Evolutionary conservation across 2,329 filamentous ascomycete species (phyloP).

Genomic region (Fusarium cyanostomum): DNA sequence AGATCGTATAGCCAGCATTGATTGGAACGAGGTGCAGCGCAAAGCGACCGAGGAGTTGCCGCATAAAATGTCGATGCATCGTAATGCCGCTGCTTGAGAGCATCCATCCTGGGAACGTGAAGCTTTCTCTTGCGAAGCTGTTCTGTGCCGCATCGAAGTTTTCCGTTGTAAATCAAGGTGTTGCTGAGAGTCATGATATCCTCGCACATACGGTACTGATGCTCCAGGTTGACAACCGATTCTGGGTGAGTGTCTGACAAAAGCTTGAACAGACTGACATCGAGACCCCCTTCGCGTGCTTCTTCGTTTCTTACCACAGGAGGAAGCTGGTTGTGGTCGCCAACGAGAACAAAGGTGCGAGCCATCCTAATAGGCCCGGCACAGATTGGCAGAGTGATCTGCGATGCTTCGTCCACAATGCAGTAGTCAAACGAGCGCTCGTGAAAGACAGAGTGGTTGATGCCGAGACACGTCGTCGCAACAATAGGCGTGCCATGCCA

Average conservation of each 20-base stretch:
- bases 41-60: constrained; percentile 61
- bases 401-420: constrained; percentile 97
- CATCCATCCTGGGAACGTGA: constrained; percentile 71
- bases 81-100: constrained; percentile 68
- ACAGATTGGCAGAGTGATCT: constrained; percentile 95
- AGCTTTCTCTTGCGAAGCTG: constrained; percentile 76
- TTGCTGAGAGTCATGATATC: constrained; percentile 97
- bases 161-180: constrained; percentile 89
- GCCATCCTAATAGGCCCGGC: constrained; percentile 94
- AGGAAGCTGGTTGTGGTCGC: constrained; percentile 95
- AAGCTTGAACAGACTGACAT: constrained; percentile 92
- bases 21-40: constrained; percentile 58
- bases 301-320: constrained; percentile 93
- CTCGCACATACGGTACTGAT: constrained; percentile 98
- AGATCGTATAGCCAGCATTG: constrained; percentile 82
- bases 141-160: constrained; percentile 86
- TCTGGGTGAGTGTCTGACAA: constrained; percentile 88
- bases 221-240: constrained; percentile 89
- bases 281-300: constrained; percentile 84
- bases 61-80: constrained; percentile 57
- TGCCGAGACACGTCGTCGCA: constrained; percentile 92
- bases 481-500: constrained; percentile 91
- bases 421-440: constrained; percentile 96
- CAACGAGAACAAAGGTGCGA: constrained; percentile 90
- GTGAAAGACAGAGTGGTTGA: constrained; percentile 88